phyloP scores from a whole-genome alignment of 1,284 basidiomycete genomes.

The Phlebopus sp. region DNA sequence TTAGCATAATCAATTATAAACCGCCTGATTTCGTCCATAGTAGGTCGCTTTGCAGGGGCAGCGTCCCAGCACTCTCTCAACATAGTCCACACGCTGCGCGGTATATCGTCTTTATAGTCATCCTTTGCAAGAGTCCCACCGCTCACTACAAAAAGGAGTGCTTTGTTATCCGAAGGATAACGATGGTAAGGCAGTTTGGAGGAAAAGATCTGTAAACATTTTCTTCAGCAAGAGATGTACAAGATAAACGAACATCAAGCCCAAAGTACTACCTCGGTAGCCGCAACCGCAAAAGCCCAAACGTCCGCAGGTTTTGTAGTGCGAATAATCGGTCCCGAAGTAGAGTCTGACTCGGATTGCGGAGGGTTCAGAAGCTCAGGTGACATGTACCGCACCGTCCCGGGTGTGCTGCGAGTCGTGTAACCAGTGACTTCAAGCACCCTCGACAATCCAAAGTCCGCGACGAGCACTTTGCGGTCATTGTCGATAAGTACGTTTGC shows the following conservation, averaged over 20 bases:
- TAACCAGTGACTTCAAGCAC: conserved; percentile 29
- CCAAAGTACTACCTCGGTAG: conserved; percentile 25
- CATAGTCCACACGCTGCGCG: conserved; percentile 18
- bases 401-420: conserved; percentile 25
- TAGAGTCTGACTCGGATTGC: not conserved
- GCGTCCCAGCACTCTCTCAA: conserved; percentile 20
- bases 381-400: conserved; percentile 31
- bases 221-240: too few relatives aligned
- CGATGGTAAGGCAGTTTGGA: conserved; percentile 19
- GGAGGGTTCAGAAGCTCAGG: conserved; percentile 18
- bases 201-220: conserved; percentile 21
- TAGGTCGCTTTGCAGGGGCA: conserved; percentile 12
- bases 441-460: conserved; percentile 33
- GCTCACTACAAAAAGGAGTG: conserved; percentile 18
- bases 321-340: conserved; percentile 8
- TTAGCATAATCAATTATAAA: too few relatives aligned
- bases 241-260: too few relatives aligned
- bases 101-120: conserved; percentile 18
- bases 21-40: conserved; percentile 11
- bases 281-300: conserved; percentile 29
- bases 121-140: conserved; percentile 16
- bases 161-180: conserved; percentile 11
- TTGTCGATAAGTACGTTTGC: conserved; percentile 21
- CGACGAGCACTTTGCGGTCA: conserved; percentile 20
- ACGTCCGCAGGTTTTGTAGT: conserved; percentile 23